Base-by-base conservation (phyloP, 2,329 filamentous ascomycete species). In the Colletotrichum sidae region DNA sequence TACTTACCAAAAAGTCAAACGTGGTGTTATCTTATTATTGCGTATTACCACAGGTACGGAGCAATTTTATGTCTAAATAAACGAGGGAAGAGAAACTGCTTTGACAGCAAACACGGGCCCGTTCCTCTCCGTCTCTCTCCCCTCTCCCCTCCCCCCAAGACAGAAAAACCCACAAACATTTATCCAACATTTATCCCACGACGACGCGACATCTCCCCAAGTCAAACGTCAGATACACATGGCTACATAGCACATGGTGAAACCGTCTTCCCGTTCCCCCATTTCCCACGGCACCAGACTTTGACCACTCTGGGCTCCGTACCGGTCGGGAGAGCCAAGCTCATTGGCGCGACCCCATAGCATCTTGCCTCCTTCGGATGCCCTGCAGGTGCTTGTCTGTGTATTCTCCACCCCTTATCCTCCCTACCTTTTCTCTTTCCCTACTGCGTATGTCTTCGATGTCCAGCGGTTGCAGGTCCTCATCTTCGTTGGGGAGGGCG, bases 331-430 rank as follows among this genome's bases (percentile, higher is more conserved):
- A 62, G 57, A 62, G 62, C 62, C 52, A 65, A 65, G 58, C 52
- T 62, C 47, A 62, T 65, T 65, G 62, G 62, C 52, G 62, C 53
- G 55, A 25, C 34, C 42, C 49, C 49, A 59, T 58, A 25, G n/a
- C 60, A 42, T 63, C 54, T 50, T 17, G 17, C 38, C 58, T 52
- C 46, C 33, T 56, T 49, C 39, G 59, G 63, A 49, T 53, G 58
- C 58, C 58, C 52, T 65, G 63, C 58, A 65, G 52, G 52, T 44
- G 50, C 58, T 53, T 49, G 63, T 65, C 63, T 62, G 58, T 62
- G 63, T 42, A 44, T 41, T 49, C 39, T 52, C 41, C 46, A 46
- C 51, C 51, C 38, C 44, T 17, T 41, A 35, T 46, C 42, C 25
- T 25, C 25, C 25, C 25, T 25, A 25, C 25, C 25, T 25, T 25